Conservation (phyloP, 768 basidiomycete genomes). For the Leccinum sublutescens region DNA sequence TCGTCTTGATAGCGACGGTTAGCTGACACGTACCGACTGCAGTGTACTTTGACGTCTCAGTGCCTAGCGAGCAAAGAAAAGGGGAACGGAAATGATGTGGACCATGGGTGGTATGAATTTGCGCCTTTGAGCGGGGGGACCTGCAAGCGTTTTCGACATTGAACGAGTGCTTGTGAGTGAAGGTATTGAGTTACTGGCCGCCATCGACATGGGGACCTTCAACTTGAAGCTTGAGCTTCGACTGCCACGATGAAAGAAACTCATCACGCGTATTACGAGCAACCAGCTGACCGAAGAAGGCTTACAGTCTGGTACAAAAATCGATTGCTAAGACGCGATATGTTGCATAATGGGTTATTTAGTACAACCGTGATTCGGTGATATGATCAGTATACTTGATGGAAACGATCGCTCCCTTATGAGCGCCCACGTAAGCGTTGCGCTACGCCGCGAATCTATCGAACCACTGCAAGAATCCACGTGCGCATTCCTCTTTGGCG, state of each 20-base stretch:
- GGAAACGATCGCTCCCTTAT: neutral
- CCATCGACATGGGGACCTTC: neutral
- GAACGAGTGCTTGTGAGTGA: neutral
- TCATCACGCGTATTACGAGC: no score
- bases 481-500: constrained; percentile 59
- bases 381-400: neutral
- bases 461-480: constrained; percentile 52
- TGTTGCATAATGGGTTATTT: constrained; percentile 4
- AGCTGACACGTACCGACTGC: constrained; percentile 39
- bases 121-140: constrained; percentile 16
- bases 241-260: neutral
- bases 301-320: neutral
- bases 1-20: no score
- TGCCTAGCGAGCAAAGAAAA: constrained; percentile 14
- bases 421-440: neutral
- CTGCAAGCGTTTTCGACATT: constrained; percentile 37
- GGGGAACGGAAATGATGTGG: neutral
- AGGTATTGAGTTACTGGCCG: neutral
- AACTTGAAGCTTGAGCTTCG: neutral
- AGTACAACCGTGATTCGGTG: constrained; percentile 9
- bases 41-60: constrained; percentile 37
- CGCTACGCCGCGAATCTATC: constrained; percentile 37
- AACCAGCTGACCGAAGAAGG: neutral
- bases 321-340: neutral
- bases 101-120: neutral